Evolutionary conservation across 441 rosid genomes (phyloP), one percentile per base, ranked within the genome.

Genomic region (Croton setiger): DNA sequence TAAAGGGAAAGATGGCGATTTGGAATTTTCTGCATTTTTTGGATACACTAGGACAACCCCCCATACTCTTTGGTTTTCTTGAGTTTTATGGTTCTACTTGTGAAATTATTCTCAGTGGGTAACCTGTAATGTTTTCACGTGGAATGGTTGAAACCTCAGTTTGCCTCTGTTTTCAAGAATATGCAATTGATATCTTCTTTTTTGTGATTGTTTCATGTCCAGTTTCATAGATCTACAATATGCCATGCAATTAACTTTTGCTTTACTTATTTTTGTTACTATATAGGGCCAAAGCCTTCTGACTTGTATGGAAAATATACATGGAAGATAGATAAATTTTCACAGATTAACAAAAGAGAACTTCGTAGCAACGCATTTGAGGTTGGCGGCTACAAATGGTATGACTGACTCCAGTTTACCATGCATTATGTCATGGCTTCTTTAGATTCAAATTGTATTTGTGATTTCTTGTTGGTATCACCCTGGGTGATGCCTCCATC

Each of bases 301-400:
- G 83, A 88, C 20, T 75, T 95, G 74, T 91, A 67, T 84, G 95
- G 97, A 79, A 89, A 70, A 71, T 44, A 83, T 78, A 88, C 91
- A 10, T 95, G 98, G 99, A 88, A 82, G 89, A 92, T 95, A 74
- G 87, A 82, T 64, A 89, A 91, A n/a, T 95, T 91, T 82, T 92
- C 97, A 60, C 87, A 90, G 84, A 87, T 81, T 72, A 86, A 77
- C 77, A 88, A 96, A 82, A 79, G 87, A 72, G 97, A 87, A 76
- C 87, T 88, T 56, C 91, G 93, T 73, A 82, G 99, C 67, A 71
- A 48, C 80, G 80, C 80, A 62, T 95, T 95, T 84, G 90, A 88
- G 73, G 93, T 85, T 80, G 99, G 98, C 31, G 92, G 97, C 80
- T 87, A 85, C 85, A 87, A 90, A 80, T 92, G 98, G 97, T 95